These are phyloP conservation scores for Pythium pyrilobum DNA, from an alignment of 352 stramenopile genomes.

Conservation along the genomic window DNA sequence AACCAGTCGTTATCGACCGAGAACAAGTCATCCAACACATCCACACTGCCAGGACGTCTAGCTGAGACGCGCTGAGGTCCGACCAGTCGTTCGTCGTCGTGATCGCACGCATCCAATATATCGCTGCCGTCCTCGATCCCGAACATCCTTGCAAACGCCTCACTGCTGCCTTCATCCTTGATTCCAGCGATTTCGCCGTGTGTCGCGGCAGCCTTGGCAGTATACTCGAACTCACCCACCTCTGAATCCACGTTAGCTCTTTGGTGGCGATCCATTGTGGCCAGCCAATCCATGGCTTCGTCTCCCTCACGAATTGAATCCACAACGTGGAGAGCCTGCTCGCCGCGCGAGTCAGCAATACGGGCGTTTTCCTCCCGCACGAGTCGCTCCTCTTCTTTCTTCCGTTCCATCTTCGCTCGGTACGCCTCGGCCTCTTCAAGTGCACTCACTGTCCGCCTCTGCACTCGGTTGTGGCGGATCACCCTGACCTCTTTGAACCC, in stretches of 20 bases:
- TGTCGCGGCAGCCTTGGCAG: background rate
- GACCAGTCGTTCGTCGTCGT: background rate
- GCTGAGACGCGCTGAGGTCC: slow-evolving; percentile 4
- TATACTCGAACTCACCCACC: no score
- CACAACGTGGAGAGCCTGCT: slow-evolving; percentile 26
- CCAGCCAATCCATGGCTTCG: slow-evolving; percentile 49
- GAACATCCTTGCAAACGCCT: slow-evolving; percentile 42
- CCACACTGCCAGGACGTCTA: background rate
- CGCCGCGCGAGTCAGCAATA: slow-evolving; percentile 31
- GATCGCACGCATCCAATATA: background rate
- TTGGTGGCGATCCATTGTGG: slow-evolving; percentile 40
- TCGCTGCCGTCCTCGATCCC: slow-evolving; percentile 26
- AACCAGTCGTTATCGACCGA: background rate
- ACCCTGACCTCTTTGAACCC: slow-evolving; percentile 33
- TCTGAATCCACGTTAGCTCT: slow-evolving; percentile 20
- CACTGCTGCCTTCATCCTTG: slow-evolving; percentile 23
- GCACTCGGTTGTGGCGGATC: slow-evolving; percentile 42
- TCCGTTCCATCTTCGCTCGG: slow-evolving; percentile 32
- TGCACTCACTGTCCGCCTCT: slow-evolving; percentile 27
- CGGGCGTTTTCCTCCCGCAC: slow-evolving; percentile 31
- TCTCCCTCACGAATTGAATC: slow-evolving; percentile 30
- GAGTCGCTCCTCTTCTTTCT: slow-evolving; percentile 28
- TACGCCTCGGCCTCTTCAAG: slow-evolving; percentile 38
- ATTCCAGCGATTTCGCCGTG: no score
- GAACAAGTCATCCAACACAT: slow-evolving; percentile 4